Evolutionary conservation across 1,284 basidiomycete species (phyloP), one percentile per base, ranked within the genome.

Genomic region (Boletus chippewaensis): DNA sequence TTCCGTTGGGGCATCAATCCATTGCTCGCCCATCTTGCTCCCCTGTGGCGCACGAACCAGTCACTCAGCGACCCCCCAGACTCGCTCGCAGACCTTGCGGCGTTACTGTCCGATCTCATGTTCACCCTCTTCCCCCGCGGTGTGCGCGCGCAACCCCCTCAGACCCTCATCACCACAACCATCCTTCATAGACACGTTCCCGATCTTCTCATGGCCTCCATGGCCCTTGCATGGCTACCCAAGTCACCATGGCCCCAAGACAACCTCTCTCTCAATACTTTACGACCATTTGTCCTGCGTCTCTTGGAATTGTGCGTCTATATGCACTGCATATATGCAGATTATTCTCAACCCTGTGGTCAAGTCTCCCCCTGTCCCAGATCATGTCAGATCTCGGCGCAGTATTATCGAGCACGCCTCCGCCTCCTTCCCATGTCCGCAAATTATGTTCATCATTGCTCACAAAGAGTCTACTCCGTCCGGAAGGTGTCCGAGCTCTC

Each of bases 161-260:
- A 79, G 58, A 84, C 83, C 1, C 62, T 78, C 29, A 79, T 90
- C 48, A 79, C 84, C 2, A 76, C 77, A 1, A 74, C 74, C 1
- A 62, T 90, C 11, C 62, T 87, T n/a, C 73, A 76, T 51, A 73
- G 73, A 39, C 79, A 88, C 59, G 58, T 79, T 4, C 64, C 73
- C 7, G 80, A 84, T 54, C 60, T 89, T 9, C 67, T 89, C 15
- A 72, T 70, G 38, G 76, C 81, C 5, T 73, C 77, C 24, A 73
- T 89, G 3, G 65, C 77, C 13, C 67, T 90, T 4, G 87, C 83
- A 3, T 90, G 87, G 86, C 69, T 86, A 5, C 83, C 84, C 4
- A 79, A 77, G 52, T 68, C 73, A 0, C 58, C 76, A 6, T 65
- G 73, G 6, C 71, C 72, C 1, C 70, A 78, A 43, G 64, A 68